Conservation (phyloP, 805 yeast genomes). For the Lachancea thermotolerans region DNA sequence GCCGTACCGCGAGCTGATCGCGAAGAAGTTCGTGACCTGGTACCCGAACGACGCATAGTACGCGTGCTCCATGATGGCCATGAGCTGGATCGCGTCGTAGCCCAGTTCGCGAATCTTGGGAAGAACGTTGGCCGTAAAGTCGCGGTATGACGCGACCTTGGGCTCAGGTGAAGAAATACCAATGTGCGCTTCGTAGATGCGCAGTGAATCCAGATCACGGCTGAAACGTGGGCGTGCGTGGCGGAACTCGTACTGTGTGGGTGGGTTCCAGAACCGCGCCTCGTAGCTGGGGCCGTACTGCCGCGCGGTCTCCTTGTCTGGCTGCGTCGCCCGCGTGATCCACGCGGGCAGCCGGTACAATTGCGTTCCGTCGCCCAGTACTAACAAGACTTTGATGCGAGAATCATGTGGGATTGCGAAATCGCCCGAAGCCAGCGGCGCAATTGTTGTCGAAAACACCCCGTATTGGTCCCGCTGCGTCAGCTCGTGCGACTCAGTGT, state of each 20-base stretch:
- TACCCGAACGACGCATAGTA: constrained; percentile 98
- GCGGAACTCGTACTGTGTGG: constrained; percentile 49
- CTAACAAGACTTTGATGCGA: constrained; percentile 62
- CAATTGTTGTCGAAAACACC: constrained; percentile 55
- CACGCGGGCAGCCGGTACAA: constrained; percentile 86
- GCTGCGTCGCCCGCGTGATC: constrained; percentile 75
- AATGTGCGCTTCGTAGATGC: constrained; percentile 90
- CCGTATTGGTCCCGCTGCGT: constrained; percentile 55
- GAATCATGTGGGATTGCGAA: constrained; percentile 78
- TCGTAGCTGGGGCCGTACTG: constrained; percentile 51
- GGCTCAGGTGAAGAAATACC: constrained; percentile 94
- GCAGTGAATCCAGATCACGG: constrained; percentile 41
- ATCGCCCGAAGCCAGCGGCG: constrained; percentile 36
- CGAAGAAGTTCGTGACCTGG: constrained; percentile 89
- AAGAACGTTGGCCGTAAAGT: constrained; percentile 70
- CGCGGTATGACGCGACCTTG: constrained; percentile 73
- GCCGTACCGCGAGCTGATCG: constrained; percentile 84
- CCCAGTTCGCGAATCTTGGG: constrained; percentile 85
- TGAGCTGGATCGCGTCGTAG: constrained; percentile 86
- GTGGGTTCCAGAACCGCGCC: constrained; percentile 91
- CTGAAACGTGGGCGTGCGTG: constrained; percentile 53
- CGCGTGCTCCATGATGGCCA: constrained; percentile 99
- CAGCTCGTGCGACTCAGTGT: constrained; percentile 49
- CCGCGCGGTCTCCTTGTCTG: constrained; percentile 45
- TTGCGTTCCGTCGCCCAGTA: constrained; percentile 57